These are phyloP conservation scores for Filobasidium uniguttulatum DNA, from an alignment of 1,284 basidiomycete genomes.

Conservation along the genomic window DNA sequence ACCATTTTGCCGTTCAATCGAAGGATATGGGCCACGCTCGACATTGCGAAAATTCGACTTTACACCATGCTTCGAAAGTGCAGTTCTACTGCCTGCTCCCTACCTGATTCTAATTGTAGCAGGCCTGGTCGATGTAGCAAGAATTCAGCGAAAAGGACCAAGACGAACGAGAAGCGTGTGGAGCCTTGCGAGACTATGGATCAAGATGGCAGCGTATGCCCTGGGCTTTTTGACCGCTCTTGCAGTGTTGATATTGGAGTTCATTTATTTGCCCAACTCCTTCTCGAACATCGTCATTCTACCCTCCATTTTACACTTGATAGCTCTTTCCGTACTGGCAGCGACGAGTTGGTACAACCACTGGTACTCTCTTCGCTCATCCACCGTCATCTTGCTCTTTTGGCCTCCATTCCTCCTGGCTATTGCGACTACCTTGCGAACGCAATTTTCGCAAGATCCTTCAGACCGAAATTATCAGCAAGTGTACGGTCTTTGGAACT, in stretches of 20 bases:
- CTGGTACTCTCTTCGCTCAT: conserved; percentile 59
- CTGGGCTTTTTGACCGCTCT: conserved; percentile 40
- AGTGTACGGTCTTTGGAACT: conserved; percentile 18
- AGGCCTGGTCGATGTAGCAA: conserved; percentile 37
- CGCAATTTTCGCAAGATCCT: conserved; percentile 24
- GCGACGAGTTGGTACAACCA: conserved; percentile 48
- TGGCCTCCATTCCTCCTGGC: conserved; percentile 58
- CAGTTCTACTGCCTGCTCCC: conserved; percentile 46
- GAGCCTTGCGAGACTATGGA: conserved; percentile 44
- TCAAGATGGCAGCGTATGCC: conserved; percentile 44
- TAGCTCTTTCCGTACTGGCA: conserved; percentile 27
- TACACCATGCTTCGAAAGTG: conserved; percentile 71
- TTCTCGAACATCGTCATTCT: conserved; percentile 13
- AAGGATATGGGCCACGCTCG: conserved; percentile 37
- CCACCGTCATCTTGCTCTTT: conserved; percentile 63
- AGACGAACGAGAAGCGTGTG: conserved; percentile 26
- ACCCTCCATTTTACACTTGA: conserved; percentile 19
- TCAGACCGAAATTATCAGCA: neutral
- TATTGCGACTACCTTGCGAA: conserved; percentile 51
- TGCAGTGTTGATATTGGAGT: conserved; percentile 43
- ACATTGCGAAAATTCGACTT: conserved; percentile 55
- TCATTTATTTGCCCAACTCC: conserved; percentile 43
- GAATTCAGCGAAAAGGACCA: conserved; percentile 24
- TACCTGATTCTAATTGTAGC: conserved; percentile 43
- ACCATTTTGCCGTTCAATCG: conserved; percentile 6